phyloP scores from a whole-genome alignment of 1,139 yeast species.

The Saccharomyces hybrid region DNA sequence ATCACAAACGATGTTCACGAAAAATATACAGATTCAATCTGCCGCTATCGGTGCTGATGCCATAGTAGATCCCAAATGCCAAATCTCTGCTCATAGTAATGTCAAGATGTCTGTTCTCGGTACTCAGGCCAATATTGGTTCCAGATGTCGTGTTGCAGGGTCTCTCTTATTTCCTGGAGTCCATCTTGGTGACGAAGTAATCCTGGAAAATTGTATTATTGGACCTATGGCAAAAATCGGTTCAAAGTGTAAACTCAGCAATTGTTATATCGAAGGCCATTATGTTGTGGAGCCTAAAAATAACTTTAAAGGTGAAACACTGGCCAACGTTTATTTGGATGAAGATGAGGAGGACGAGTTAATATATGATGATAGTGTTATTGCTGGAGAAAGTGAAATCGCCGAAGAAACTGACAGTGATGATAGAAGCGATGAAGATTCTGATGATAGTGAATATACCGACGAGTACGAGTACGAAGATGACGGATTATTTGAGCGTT shows the following conservation, averaged over 20 bases:
- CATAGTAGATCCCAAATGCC: constrained; percentile 52
- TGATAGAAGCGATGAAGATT: constrained; percentile 31
- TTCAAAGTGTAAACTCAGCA: constrained; percentile 52
- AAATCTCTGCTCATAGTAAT: constrained; percentile 68
- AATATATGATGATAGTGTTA: constrained; percentile 28
- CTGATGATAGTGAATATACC: constrained; percentile 34
- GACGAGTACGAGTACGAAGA: constrained; percentile 37
- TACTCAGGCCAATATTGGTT: constrained; percentile 68
- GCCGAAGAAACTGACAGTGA: constrained; percentile 18
- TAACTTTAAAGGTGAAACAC: constrained; percentile 74
- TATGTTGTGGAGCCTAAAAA: constrained; percentile 57
- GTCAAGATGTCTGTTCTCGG: constrained; percentile 84
- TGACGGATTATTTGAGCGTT: constrained; percentile 43
- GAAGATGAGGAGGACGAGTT: constrained; percentile 32
- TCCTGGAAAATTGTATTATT: constrained; percentile 77
- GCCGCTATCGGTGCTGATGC: constrained; percentile 81
- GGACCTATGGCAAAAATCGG: constrained; percentile 63
- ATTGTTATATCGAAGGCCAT: constrained; percentile 80
- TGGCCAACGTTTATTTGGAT: constrained; percentile 55
- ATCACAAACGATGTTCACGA: constrained; percentile 33
- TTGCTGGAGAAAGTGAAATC: constrained; percentile 14
- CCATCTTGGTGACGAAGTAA: constrained; percentile 66
- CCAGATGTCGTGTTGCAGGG: constrained; percentile 80
- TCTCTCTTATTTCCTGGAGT: constrained; percentile 71
- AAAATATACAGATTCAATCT: constrained; percentile 35